Base-by-base conservation (phyloP, 805 yeast species). In the Kodamaea restingae region DNA sequence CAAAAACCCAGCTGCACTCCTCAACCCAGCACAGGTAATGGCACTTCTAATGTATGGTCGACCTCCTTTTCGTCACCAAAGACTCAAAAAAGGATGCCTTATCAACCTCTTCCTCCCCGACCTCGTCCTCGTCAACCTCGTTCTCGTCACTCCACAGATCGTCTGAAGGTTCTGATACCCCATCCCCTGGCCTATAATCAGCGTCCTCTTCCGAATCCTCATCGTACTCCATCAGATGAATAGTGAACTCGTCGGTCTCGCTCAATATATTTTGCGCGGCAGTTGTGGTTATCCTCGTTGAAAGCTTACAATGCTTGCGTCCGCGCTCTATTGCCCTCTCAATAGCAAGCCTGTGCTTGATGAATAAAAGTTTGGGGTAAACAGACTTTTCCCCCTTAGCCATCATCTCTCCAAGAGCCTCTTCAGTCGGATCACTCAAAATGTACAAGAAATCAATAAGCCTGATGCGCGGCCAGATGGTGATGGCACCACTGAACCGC, bases 401-500 rank as follows among this genome's bases (percentile, higher is more conserved):
- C 21, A 84, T 73, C 73, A 80, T 73, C 33, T 63, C 65, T 3
- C 55, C 75, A 46, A 84, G 60, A 44, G 76, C 67, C 27, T 75
- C 75, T 45, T 73, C 79, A 2, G 74, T 68, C 2, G 95, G 93
- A 51, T 84, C 91, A 45, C 79, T 70, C 39, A 84, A 61, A 33
- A 84, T 78, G 51, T 79, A 70, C 62, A 67, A 69, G 46, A 82
- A 78, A 52, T 85, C 93, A 24, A 55, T 56, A 9, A 81, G 55
- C 25, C 63, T 63, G 45, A 80, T 74, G 47, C 80, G 73, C 2
- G 93, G 93, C 80, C 87, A 84, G 15, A 84, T 67, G 0, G 93
- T 85, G 8, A 84, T 79, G 0, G 85, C 72, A 1, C 95, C 95
- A 33, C 81, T 75, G 52, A 85, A 84, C 42, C 73, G 65, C 61